Evolutionary conservation across 2,329 filamentous ascomycete genomes (phyloP), one percentile per base, ranked within the genome.

Genomic region (Botryotinia convoluta): DNA sequence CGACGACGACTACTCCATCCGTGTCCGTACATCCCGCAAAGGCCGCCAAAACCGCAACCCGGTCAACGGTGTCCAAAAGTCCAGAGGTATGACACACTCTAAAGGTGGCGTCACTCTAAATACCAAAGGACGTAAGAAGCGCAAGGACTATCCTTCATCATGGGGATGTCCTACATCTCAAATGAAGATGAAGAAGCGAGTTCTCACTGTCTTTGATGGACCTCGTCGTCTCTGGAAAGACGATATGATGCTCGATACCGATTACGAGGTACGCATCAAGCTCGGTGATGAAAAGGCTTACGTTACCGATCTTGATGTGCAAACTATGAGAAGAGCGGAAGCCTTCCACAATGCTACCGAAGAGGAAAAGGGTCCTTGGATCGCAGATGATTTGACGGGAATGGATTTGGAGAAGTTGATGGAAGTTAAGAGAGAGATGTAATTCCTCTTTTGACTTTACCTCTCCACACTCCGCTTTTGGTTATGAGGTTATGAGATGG

Each of bases 171-270:
- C 95, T 75, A 91, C 93, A 79, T 92, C 93, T 79, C 94, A 96
- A 85, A 97, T 98, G 93, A 97, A 93, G 81, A 97, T 97, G 90
- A 98, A 97, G 89, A 98, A 98, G 89, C 93, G 96, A 42, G 94
- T 98, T 72, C 87, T 98, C 79, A 94, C 94, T 76, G 93, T 97
- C 32, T 99, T 97, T 79, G 94, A 98, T 80, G 96, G 96, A 0
- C 88, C 88, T 26, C 90, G 95, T 71, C 91, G 95, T 60, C 87
- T 99, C 68, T 96, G 93, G 88, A 98, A 98, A 85, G 96, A 99
- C 81, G 96, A 99, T 84, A 96, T 98, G 94, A 97, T 98, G 94
- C 90, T 99, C 68, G 94, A 95, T 78, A 94, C 93, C 26, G 94
- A 97, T 79, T 95, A 96, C 80, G 96, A 99, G 84, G 94, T 98